These are phyloP conservation scores for Stagonosporopsis chrysanthemi DNA, from an alignment of 2,329 filamentous ascomycete species.

Conservation along the genomic window DNA sequence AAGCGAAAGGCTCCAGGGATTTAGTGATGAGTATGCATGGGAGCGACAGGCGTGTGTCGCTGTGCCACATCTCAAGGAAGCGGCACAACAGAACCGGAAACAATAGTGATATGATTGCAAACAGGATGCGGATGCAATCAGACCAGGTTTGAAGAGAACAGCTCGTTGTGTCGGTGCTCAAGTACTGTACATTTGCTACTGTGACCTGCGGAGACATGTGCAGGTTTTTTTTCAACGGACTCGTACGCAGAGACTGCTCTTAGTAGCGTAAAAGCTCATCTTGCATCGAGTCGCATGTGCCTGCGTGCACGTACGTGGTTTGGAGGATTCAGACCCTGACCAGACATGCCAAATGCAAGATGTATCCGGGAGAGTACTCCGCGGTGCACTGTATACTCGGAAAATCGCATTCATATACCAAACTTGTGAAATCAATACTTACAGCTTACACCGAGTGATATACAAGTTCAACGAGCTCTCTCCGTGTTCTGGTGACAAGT, in stretches of 20 bases:
- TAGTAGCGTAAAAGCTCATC: neutral
- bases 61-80: conserved; percentile 4
- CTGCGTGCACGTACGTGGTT: conserved; percentile 2
- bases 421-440: neutral
- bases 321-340: conserved; percentile 3
- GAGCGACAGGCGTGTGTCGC: conserved; percentile 1
- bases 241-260: neutral
- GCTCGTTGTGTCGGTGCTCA: neutral
- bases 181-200: neutral
- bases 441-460: neutral
- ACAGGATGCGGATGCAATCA: neutral
- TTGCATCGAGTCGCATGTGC: conserved; percentile 1
- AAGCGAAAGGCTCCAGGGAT: conserved; percentile 3
- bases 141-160: too few relatives aligned
- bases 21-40: conserved; percentile 2
- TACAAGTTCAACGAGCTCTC: too few relatives aligned
- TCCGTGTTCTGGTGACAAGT: too few relatives aligned
- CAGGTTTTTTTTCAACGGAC: neutral
- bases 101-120: neutral
- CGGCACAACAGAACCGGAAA: neutral
- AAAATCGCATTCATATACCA: neutral
- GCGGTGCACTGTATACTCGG: neutral
- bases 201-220: neutral
- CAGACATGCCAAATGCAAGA: neutral
- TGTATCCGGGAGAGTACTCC: conserved; percentile 3